These are phyloP conservation scores for Alternaria gaisen DNA, from an alignment of 2,329 filamentous ascomycete genomes.

Conservation along the genomic window DNA sequence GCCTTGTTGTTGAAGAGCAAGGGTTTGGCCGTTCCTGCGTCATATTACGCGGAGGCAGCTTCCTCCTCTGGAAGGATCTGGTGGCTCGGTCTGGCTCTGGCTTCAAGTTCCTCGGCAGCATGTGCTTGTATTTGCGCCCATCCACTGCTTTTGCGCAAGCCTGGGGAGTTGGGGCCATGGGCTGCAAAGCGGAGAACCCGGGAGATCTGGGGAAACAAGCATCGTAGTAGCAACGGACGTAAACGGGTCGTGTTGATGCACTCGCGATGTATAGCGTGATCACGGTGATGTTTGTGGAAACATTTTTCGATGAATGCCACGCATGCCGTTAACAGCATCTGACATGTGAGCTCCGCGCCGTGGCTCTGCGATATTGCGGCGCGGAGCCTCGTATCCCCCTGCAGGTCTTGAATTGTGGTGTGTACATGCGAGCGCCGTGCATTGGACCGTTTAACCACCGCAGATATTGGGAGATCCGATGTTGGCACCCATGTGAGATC, in stretches of 20 bases:
- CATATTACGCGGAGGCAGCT: slow-evolving; percentile 13
- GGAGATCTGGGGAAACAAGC: slow-evolving; percentile 20
- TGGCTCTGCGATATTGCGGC: background rate
- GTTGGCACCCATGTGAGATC: background rate
- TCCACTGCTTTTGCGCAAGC: background rate
- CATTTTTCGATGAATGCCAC: background rate
- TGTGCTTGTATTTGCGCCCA: slow-evolving; percentile 12
- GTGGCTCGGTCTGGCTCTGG: slow-evolving; percentile 21
- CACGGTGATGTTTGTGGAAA: background rate
- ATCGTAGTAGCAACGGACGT: slow-evolving; percentile 4
- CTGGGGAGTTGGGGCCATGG: background rate
- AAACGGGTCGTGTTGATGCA: background rate
- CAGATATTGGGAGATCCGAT: background rate
- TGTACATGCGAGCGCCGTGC: background rate
- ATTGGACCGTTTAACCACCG: background rate
- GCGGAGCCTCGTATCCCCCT: background rate
- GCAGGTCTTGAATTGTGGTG: background rate
- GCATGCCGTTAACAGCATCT: background rate
- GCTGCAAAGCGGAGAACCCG: slow-evolving; percentile 14
- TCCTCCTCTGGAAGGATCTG: slow-evolving; percentile 17
- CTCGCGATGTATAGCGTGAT: background rate
- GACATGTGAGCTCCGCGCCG: background rate
- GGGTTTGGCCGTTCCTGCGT: slow-evolving; percentile 15
- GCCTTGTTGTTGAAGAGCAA: slow-evolving; percentile 2
- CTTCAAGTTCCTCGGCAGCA: slow-evolving; percentile 19